Evolutionary conservation across 2,329 filamentous ascomycete species (phyloP).

Genomic region (Aspergillus ustus): DNA sequence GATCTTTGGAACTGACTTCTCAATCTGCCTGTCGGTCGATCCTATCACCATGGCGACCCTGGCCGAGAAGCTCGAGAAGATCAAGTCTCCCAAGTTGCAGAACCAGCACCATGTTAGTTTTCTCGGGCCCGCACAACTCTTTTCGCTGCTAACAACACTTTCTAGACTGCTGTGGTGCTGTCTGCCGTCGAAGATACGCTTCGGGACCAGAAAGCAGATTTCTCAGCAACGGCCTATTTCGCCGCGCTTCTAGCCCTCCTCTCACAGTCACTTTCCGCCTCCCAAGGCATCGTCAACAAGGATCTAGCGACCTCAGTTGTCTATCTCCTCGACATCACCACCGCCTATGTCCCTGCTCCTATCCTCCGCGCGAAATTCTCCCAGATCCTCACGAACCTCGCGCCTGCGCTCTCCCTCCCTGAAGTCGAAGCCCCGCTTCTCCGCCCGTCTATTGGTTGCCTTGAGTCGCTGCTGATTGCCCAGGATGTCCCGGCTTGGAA

Average conservation of each 20-base stretch:
- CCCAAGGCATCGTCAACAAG: slow-evolving; percentile 72
- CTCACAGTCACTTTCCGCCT: slow-evolving; percentile 70
- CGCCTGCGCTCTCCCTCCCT: slow-evolving; percentile 76
- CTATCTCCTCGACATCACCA: slow-evolving; percentile 93
- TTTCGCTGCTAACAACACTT: slow-evolving; percentile 18
- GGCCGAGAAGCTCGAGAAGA: slow-evolving; percentile 94
- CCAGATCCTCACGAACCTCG: slow-evolving; percentile 85
- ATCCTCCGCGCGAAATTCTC: slow-evolving; percentile 94
- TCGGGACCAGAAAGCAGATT: slow-evolving; percentile 80
- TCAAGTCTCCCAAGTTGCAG: slow-evolving; percentile 93
- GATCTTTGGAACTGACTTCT: slow-evolving; percentile 26
- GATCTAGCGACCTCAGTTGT: slow-evolving; percentile 85
- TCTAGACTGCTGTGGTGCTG: slow-evolving; percentile 70
- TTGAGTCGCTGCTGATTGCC: slow-evolving; percentile 87
- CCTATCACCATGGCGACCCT: slow-evolving; percentile 62
- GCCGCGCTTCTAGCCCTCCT: slow-evolving; percentile 91
- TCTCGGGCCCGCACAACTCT: slow-evolving; percentile 11
- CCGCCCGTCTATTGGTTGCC: slow-evolving; percentile 84
- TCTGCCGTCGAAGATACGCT: slow-evolving; percentile 92
- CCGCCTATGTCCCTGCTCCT: slow-evolving; percentile 79
- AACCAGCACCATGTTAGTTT: slow-evolving; percentile 83
- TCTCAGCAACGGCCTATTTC: slow-evolving; percentile 90
- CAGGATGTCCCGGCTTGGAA: slow-evolving; percentile 91
- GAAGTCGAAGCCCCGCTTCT: slow-evolving; percentile 88
- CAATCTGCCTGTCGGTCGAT: slow-evolving; percentile 31